Base-by-base conservation (phyloP, 352 stramenopile genomes). In the Pythium aristosporum region DNA sequence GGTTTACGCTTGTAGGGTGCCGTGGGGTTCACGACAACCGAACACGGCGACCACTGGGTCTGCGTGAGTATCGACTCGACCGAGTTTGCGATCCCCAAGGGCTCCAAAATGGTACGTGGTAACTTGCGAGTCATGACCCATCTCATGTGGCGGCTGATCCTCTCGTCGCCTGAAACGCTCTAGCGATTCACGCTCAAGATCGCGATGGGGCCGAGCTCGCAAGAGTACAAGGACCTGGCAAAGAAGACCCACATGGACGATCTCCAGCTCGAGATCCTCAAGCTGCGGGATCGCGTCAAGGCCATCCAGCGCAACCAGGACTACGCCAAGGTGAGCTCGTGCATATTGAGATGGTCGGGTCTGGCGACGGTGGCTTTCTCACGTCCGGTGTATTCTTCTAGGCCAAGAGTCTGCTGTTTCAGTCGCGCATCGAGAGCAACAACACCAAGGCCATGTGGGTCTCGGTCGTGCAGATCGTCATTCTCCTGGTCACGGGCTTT, bases 201-300 rank as follows among this genome's bases (percentile, higher is more conserved):
- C 53, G 66, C 67, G 18, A 87, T 96, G 75, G 85, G 87, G 11
- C 70, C 76, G 43, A 92, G 81, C 67, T 76, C 75, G 36, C 68
- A 89, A 48, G 85, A 96, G 62, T 96, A 96, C 68, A 77, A 84
- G 59, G 81, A 93, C 36, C 54, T 94, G 47, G 85, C 85, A 36
- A 92, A 91, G 66, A 92, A 91, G 63, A 83, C 83, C 42, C 80
- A 95, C 63, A 86, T 94, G 76, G 74, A 92, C 59, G 85, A 85
- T 39, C 78, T 96, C 21, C 79, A 95, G 20, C 44, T 92, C 46
- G 76, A 89, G 61, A 85, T 96, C 39, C 57, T 91, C 28, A 91
- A 95, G 71, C 71, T 96, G 16, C 74, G 77, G 46, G 83, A 96
- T 71, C 89, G 89, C 30, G 86, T 95, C 16, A 55, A 67, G 37